phyloP scores from a whole-genome alignment of 805 yeast species.

The Metschnikowia sp. region DNA sequence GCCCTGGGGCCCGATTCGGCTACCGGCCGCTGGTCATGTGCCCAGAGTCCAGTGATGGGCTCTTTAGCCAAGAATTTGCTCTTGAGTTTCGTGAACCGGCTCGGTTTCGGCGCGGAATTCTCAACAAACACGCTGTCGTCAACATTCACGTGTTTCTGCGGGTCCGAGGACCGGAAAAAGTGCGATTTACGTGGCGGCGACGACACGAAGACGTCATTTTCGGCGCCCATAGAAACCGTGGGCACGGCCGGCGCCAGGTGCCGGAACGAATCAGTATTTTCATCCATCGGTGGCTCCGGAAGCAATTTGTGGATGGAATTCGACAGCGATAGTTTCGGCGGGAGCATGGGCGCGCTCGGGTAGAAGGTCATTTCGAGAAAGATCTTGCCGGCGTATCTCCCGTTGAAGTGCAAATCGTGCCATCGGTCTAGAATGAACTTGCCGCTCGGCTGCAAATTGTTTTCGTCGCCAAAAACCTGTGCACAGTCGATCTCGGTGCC shows the following conservation, averaged over 20 bases:
- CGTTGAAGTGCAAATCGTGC: conserved; percentile 68
- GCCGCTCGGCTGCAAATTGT: conserved; percentile 45
- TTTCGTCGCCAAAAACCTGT: conserved; percentile 54
- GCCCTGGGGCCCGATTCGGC: no score
- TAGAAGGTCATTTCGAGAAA: conserved; percentile 91
- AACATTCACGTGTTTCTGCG: conserved; percentile 1
- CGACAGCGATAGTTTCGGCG: conserved; percentile 30
- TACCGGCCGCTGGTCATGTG: background rate
- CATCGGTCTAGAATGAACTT: conserved; percentile 81
- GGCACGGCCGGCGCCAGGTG: conserved; percentile 12
- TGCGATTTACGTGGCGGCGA: conserved; percentile 4
- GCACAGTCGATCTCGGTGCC: conserved; percentile 75
- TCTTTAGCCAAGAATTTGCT: conserved; percentile 33
- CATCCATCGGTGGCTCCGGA: conserved; percentile 13
- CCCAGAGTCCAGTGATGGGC: conserved; percentile 29
- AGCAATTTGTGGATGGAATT: conserved; percentile 1
- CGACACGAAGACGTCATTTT: conserved; percentile 14
- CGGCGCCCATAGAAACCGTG: background rate
- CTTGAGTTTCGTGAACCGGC: conserved; percentile 31
- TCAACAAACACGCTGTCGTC: conserved; percentile 12
- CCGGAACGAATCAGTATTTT: conserved; percentile 5
- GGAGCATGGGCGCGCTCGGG: conserved; percentile 50
- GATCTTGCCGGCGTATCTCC: conserved; percentile 80
- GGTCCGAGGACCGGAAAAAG: conserved; percentile 12
- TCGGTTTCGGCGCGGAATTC: conserved; percentile 21